These are phyloP conservation scores for Diaporthe vaccinii DNA, from an alignment of 2,329 filamentous ascomycete genomes.

Conservation along the genomic window DNA sequence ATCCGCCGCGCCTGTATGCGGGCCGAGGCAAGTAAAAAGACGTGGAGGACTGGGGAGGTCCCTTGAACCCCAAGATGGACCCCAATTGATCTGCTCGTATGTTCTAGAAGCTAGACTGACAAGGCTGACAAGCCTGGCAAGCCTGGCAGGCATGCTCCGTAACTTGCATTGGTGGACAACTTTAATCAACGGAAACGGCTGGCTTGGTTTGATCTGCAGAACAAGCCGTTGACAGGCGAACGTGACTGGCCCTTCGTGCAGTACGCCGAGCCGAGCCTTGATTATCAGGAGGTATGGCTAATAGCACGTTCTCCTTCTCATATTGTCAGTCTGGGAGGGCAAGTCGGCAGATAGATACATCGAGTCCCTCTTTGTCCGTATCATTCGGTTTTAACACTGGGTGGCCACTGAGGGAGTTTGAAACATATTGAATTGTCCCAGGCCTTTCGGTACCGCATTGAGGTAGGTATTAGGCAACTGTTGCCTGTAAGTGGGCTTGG, in stretches of 20 bases:
- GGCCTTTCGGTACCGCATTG: not conserved
- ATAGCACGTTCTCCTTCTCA: not conserved
- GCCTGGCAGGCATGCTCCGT: not conserved
- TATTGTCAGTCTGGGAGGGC: not conserved
- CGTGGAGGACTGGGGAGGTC: not conserved
- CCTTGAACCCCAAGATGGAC: slow-evolving; percentile 13
- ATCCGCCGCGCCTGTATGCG: slow-evolving; percentile 18
- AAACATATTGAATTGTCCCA: not conserved
- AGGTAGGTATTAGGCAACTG: no score
- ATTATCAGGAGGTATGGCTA: not conserved
- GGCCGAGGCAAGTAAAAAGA: slow-evolving; percentile 27
- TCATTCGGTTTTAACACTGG: not conserved
- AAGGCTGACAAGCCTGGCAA: not conserved
- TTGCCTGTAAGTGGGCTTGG: not conserved
- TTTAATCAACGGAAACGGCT: slow-evolving; percentile 2
- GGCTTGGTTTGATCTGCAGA: slow-evolving; percentile 19
- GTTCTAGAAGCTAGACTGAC: slow-evolving; percentile 19
- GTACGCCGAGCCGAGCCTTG: not conserved
- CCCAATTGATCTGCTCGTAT: slow-evolving; percentile 20
- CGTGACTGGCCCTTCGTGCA: not conserved
- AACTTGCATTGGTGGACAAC: slow-evolving; percentile 29
- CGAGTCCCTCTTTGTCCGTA: not conserved
- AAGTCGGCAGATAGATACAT: not conserved
- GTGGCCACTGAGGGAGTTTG: not conserved
- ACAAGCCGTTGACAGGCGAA: slow-evolving; percentile 13